Base-by-base conservation (phyloP, 2,329 filamentous ascomycete genomes). In the Parastagonospora avenae region DNA sequence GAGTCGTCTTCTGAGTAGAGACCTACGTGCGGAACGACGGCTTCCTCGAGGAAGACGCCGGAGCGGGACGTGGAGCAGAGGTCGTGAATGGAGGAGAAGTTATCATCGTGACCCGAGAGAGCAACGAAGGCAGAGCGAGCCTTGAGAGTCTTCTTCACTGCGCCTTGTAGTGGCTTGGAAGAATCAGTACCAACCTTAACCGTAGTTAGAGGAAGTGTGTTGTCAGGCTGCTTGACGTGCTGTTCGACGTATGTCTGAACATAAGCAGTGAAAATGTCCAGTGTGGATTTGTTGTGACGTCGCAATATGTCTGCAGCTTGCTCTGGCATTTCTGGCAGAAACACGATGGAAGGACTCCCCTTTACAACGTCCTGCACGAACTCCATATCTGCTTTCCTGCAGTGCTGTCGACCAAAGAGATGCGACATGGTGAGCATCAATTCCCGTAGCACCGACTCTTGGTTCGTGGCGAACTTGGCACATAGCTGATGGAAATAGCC, bases 21-120 rank as follows among this genome's bases (percentile, higher is more conserved):
- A 4, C 80, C 79, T 4, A 92, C 79, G 65, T 88, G 83, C 0
- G 90, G 90, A 19, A 93, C 84, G 1, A 88, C 85, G 0, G 86
- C 81, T 63, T 90, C 82, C 62, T 93, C 90, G 0, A 93, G 80
- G 74, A 91, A 92, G 1, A 93, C 83, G 0, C 85, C 88, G 6
- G 79, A 79, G 27, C 90, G 84, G 7, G 83, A 81, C 1, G 83
- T 87, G 8, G 77, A 75, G 68, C 88, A 90, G 1, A 93, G 79
- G 42, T 92, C 88, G 14, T 81, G 77, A 14, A 92, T 84, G 0
- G 80, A 85, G 2, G 74, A 67, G 66, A 91, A 92, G 0, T 80
- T 63, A 62, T 92, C 89, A 1, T 74, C 77, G 39, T 85, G 79
- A 0, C 89, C 88, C 0, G 89, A 92, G 1, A 92, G 81, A 0